Percentiles rank a stretch among this genome's conserved stretches.
Evolutionary conservation across 768 basidiomycete genomes (phyloP).

Genomic region (Lenzites betulinus): DNA sequence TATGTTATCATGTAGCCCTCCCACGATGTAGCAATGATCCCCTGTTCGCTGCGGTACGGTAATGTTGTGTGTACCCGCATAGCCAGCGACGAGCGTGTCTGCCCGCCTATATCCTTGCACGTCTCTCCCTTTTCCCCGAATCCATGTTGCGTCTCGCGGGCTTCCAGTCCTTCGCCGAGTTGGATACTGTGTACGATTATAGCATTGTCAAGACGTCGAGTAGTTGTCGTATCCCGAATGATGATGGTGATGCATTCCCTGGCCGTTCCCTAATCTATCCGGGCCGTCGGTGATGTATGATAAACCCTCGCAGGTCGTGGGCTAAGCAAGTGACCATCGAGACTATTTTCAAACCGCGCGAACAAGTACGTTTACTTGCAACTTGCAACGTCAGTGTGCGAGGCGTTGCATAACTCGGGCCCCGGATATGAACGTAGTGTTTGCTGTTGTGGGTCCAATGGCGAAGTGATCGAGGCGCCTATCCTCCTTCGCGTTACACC

Average conservation of each 20-base stretch:
- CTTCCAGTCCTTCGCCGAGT: background rate
- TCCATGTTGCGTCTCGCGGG: background rate
- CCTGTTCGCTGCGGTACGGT: background rate
- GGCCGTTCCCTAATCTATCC: too few relatives aligned
- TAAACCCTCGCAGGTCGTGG: too few relatives aligned
- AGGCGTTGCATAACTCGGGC: too few relatives aligned
- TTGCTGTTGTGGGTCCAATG: constrained; percentile 14
- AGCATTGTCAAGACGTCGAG: background rate
- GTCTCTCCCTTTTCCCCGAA: background rate
- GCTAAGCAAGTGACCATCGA: too few relatives aligned
- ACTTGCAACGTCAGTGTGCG: too few relatives aligned
- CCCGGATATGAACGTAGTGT: background rate
- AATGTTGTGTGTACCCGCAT: constrained; percentile 6
- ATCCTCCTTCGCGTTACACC: background rate
- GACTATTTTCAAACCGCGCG: too few relatives aligned
- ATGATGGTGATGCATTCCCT: background rate
- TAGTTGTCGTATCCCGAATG: background rate
- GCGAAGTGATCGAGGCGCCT: background rate
- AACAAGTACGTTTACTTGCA: background rate
- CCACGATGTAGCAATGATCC: constrained; percentile 9
- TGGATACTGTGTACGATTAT: background rate
- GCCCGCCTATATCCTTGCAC: background rate
- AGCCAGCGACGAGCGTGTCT: background rate
- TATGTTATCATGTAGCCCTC: constrained; percentile 15
- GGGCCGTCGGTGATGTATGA: background rate